Conservation (phyloP, 2,329 filamentous ascomycete species). For the Nemania sp. region DNA sequence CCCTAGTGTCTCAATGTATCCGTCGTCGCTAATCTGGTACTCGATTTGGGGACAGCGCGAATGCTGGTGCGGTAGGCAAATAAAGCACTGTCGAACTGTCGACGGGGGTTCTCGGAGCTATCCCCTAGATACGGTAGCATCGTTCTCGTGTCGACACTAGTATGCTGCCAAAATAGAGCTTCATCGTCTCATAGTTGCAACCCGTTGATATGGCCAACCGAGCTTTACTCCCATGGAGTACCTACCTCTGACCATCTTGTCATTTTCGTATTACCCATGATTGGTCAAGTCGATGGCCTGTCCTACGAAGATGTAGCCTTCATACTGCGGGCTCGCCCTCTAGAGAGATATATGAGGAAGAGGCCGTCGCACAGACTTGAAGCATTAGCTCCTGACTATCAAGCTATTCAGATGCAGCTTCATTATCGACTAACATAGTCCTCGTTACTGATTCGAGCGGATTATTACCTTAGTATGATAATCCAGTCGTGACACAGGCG, state of each 20-base stretch:
- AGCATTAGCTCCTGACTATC: constrained; percentile 10
- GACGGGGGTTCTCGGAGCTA: constrained; percentile 38
- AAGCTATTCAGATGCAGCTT: constrained; percentile 8
- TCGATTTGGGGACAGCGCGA: constrained; percentile 17
- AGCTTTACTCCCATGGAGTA: constrained; percentile 32
- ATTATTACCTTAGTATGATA: not conserved
- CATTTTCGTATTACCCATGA: constrained; percentile 31
- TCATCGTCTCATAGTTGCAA: constrained; percentile 26
- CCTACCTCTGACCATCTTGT: constrained; percentile 19
- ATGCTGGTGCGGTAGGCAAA: constrained; percentile 27
- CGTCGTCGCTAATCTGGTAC: constrained; percentile 19
- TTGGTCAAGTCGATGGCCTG: constrained; percentile 20
- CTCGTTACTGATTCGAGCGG: not conserved
- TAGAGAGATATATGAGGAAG: constrained; percentile 33
- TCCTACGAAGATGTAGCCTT: constrained; percentile 24
- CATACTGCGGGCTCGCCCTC: not conserved
- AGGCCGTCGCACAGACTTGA: constrained; percentile 6
- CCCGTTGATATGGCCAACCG: constrained; percentile 26
- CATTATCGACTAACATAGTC: not conserved
- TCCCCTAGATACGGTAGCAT: constrained; percentile 36
- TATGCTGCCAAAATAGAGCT: constrained; percentile 34
- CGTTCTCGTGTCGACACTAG: constrained; percentile 39
- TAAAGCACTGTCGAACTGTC: constrained; percentile 29
- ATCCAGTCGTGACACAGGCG: constrained; percentile 18
- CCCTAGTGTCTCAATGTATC: constrained; percentile 18